Base-by-base conservation (phyloP, 306 rosid genomes). In the Nissolia schottii region DNA sequence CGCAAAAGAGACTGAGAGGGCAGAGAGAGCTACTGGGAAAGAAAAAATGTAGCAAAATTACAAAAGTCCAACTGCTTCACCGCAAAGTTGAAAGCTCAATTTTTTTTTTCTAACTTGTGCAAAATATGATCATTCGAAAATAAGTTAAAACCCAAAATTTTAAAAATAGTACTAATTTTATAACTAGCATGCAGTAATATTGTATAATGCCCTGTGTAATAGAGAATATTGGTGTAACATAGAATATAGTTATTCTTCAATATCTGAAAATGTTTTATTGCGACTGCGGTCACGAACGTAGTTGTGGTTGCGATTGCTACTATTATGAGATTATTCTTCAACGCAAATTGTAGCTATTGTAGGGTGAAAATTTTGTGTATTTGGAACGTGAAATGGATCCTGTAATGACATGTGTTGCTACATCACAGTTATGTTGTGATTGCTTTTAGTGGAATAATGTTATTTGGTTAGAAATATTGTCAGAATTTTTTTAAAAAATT, bases 51-150 rank as follows among this genome's bases (percentile, higher is more conserved):
- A 40, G 29, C 45, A 71, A 48, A n/a, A 24, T 25, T 40, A 51
- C 71, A 66, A 80, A 74, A 78, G 80, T 82, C 88, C 71, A 85
- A 84, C 85, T 55, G 77, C 85, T 79, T 84, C 86, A 86, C 90
- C 78, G 56, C 84, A 62, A 77, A 77, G 76, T 74, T 67, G 79
- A 79, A 73, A 75, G 18, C 64, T 64, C 46, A 9, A 46, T 7
- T 56, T 50, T 3, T 37, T 19, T 63, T 76, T 81, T 60, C 58
- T 20, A 40, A 20, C 27, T 20, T 24, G 71, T 73, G 71, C 78
- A 74, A 82, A 81, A 70, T 61, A 74, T 12, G 55, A 67, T 73
- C 81, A 3, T 64, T 79, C 55, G 6, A 27, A 38, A 29, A 54
- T 69, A 64, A 41, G 32, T 23, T 9, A 49, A 5, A 34, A 51